Evolutionary conservation across 73 alveolate species (phyloP), one percentile per base, ranked within the genome.

Genomic region (Blepharisma japonicum): DNA sequence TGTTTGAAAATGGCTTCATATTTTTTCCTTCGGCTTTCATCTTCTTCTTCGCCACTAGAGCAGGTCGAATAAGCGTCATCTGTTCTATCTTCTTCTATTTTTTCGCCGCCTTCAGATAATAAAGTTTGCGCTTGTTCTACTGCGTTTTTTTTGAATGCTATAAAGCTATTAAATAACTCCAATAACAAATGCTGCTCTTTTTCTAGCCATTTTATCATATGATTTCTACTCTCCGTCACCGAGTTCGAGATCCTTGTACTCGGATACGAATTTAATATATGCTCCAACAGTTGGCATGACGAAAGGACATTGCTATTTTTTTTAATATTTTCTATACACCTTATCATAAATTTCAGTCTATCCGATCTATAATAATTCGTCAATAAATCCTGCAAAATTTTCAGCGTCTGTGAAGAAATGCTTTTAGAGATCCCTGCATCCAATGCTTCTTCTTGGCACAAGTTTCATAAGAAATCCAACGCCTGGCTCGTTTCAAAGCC

Each of bases 361-460:
- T 61, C 74, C 0, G 46, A 25, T 61, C 74, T 14, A 25, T 14
- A 61, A 61, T 61, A 61, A 25, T 61, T 61, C 2, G 23, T n/a
- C 11, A 61, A 25, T 14, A 39, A 61, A 5, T 61, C 74, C 47
- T 61, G 14, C 50, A 61, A 4, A 4, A 61, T 61, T 14, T 39
- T 61, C 48, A 61, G 14, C 6, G 74, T 39, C 47, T 61, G 74
- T 20, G 38, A 8, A 2, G 74, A n/a, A 20, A 25, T 61, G 23
- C 5, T 39, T 14, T 25, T 61, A 14, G 74, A 18, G 39, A 61
- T 25, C 4, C 74, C 74, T 61, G 14, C 49, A 2, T 61, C 50
- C 2, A 25, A 14, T 0, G 74, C 74, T 18, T n/a, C 14, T 61
- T 61, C 74, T 61, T 61, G 74, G 47, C 74, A 61, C 11, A 61